phyloP scores from a whole-genome alignment of 2,329 filamentous ascomycete species.

The Arthrobotrys sphaeroides region DNA sequence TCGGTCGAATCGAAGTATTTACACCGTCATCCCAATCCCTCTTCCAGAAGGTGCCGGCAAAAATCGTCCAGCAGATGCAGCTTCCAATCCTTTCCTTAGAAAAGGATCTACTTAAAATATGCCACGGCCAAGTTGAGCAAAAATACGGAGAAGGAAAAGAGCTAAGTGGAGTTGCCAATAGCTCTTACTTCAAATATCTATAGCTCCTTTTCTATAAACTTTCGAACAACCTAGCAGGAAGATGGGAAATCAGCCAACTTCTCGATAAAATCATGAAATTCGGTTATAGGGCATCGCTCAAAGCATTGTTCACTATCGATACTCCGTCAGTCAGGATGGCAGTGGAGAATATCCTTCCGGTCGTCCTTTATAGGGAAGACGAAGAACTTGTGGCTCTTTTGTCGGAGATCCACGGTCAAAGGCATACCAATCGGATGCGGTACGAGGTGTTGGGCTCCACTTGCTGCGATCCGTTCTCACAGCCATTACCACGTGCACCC shows the following conservation, averaged over 20 bases:
- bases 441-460: neutral
- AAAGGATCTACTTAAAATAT: neutral
- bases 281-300: constrained; percentile 7
- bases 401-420: neutral
- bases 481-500: no score
- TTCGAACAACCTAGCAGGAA: neutral
- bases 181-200: constrained; percentile 16
- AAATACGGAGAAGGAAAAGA: neutral
- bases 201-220: neutral
- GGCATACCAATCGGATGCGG: neutral
- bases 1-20: constrained; percentile 10
- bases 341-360: neutral
- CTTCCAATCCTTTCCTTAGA: neutral
- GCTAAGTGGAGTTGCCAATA: constrained; percentile 4
- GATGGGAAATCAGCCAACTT: neutral
- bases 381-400: constrained; percentile 2
- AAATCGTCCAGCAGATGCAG: neutral
- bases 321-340: neutral
- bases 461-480: no score
- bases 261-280: neutral
- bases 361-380: neutral
- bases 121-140: neutral
- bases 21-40: neutral
- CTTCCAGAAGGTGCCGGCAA: neutral
- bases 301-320: constrained; percentile 1